A percentile compares a stretch with the other conserved stretches of the same genome.
phyloP scores from a whole-genome alignment of 306 rosid genomes.

The Crotalaria pallida region DNA sequence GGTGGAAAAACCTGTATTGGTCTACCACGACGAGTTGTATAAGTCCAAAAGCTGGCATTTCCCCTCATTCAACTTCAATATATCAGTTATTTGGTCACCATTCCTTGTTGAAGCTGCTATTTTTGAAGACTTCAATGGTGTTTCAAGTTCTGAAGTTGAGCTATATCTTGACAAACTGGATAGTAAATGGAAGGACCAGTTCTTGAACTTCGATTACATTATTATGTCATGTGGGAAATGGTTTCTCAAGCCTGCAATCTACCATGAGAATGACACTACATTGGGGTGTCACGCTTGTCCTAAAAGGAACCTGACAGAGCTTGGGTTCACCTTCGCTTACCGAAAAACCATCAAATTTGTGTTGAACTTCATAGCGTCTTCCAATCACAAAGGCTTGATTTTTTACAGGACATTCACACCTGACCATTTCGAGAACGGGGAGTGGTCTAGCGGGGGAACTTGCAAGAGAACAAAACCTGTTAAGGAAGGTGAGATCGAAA shows the following conservation, averaged over 20 bases:
- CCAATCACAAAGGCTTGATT: slow-evolving; percentile 74
- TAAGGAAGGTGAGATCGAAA: slow-evolving; percentile 68
- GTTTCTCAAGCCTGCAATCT: slow-evolving; percentile 87
- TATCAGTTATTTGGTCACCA: slow-evolving; percentile 82
- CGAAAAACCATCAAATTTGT: slow-evolving; percentile 67
- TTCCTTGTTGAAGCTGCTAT: slow-evolving; percentile 82
- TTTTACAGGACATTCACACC: slow-evolving; percentile 85
- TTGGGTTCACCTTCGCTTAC: slow-evolving; percentile 79
- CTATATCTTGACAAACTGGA: slow-evolving; percentile 71
- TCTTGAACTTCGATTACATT: slow-evolving; percentile 56
- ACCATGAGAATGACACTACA: slow-evolving; percentile 60
- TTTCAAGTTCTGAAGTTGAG: slow-evolving; percentile 87
- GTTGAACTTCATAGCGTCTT: slow-evolving; percentile 49
- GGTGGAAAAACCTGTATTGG: slow-evolving; percentile 66
- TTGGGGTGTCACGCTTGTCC: slow-evolving; percentile 86
- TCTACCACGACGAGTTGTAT: slow-evolving; percentile 82
- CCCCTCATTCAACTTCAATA: slow-evolving; percentile 54
- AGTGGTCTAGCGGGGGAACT: slow-evolving; percentile 88
- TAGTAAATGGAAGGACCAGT: slow-evolving; percentile 56
- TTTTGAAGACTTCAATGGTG: slow-evolving; percentile 82
- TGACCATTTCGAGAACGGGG: slow-evolving; percentile 93
- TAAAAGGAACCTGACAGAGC: slow-evolving; percentile 53
- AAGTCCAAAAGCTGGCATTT: slow-evolving; percentile 76
- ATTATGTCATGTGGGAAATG: slow-evolving; percentile 89
- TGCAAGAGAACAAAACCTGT: slow-evolving; percentile 70